Evolutionary conservation across 257 asterid genomes (phyloP).

Genomic region (Oldenlandia corymbosa): DNA sequence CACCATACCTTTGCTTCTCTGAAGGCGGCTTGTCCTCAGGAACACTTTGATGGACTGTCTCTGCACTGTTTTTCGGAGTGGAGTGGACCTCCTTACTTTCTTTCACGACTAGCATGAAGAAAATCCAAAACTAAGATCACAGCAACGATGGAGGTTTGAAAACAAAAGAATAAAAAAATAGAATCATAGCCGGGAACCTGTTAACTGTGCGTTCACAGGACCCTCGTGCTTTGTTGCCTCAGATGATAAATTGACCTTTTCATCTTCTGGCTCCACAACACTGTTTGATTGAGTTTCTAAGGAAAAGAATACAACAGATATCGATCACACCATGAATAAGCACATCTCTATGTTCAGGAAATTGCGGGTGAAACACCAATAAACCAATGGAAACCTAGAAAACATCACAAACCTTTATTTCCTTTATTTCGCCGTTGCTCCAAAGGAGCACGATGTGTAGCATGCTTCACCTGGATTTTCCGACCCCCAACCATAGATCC

Average conservation of each 20-base stretch:
- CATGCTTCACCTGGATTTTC: conserved; percentile 77
- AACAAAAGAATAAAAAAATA: background rate
- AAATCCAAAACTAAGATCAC: background rate
- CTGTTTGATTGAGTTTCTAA: conserved; percentile 30
- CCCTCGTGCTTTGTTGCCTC: conserved; percentile 31
- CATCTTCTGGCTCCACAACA: conserved; percentile 30
- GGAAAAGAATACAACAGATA: background rate
- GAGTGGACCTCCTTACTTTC: conserved; percentile 25
- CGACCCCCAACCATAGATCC: conserved; percentile 72
- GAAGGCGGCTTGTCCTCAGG: conserved; percentile 38
- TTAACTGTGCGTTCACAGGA: conserved; percentile 29
- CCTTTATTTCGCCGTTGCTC: conserved; percentile 66
- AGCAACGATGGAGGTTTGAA: too few species aligned
- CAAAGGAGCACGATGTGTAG: conserved; percentile 76
- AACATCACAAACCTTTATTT: conserved; percentile 50
- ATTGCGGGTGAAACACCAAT: background rate
- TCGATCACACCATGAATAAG: background rate
- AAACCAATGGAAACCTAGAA: background rate
- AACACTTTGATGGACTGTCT: conserved; percentile 23
- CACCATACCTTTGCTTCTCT: conserved; percentile 70
- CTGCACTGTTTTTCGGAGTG: conserved; percentile 23
- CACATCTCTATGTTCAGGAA: background rate
- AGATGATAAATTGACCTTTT: conserved; percentile 20
- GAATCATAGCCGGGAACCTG: conserved; percentile 41
- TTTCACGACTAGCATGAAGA: conserved; percentile 5